Evolutionary conservation across 257 asterid species (phyloP), one percentile per base, ranked within the genome.

Genomic region (Solanum rostratum): DNA sequence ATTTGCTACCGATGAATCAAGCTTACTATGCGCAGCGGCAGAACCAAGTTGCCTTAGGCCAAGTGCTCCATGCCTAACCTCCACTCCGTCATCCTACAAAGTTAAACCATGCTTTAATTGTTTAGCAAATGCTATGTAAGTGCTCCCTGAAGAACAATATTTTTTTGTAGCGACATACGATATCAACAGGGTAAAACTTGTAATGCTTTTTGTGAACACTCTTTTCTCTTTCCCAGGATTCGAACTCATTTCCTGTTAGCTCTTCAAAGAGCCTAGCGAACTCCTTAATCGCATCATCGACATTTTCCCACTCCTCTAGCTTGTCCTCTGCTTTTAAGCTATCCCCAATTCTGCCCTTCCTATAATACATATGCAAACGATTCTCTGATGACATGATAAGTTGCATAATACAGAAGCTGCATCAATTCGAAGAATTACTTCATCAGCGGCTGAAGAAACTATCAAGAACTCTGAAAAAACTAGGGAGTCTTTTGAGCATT

Each of bases 1-100:
- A 85, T 89, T 91, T 19, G 93, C 99, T 57, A 97, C 97, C 89
- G 83, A 84, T 0, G 97, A 89, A 62, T 93, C 96, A 24, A 97
- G 98, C 88, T 92, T 95, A 87, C 98, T 85, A 52, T 95, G 99
- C 2, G 89, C 82, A 2, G 80, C 97, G 3, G 98, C 97, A 9
- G 80, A 63, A 6, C 97, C 98, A 11, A 91, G 95, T 29, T 94
- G 98, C 88, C 98, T 85, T 55, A 93, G 88, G 41, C 90, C 96
- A 49, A 95, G 91, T 9, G 90, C 98, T 9, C 98, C 99, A 46
- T 94, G 97, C 85, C 98, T 84, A 52, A 95, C 96, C 39, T 97
- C 99, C 6, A 93, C 83, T 16, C 98, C 99, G 10, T 95, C 97
- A 4, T 89, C 98, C 99, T 94, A 84, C 12, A 5, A 7, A 16